Evolutionary conservation across 2,329 filamentous ascomycete species (phyloP).

Genomic region (Aspergillus novofumigatus): DNA sequence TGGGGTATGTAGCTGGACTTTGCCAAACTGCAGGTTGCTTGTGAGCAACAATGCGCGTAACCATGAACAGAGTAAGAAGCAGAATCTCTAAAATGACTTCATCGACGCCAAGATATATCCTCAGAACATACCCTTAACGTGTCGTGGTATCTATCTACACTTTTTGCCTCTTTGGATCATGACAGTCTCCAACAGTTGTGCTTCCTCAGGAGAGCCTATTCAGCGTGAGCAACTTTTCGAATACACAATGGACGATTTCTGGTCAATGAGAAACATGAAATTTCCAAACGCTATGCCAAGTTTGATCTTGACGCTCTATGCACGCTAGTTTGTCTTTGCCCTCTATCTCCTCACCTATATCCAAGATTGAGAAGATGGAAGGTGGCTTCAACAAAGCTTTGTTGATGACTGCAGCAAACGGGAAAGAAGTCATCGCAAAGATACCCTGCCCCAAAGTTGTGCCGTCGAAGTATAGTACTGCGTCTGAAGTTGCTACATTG

Average conservation of each 20-base stretch:
- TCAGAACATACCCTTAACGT: background rate
- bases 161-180: background rate
- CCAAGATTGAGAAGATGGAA: constrained; percentile 29
- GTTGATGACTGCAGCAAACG: constrained; percentile 20
- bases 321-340: constrained; percentile 17
- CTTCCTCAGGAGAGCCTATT: background rate
- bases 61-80: background rate
- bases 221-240: constrained; percentile 16
- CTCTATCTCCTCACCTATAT: constrained; percentile 17
- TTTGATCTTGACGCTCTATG: constrained; percentile 30
- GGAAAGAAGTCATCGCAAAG: constrained; percentile 20
- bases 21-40: no score
- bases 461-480: constrained; percentile 17
- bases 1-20: no score
- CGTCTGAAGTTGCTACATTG: constrained; percentile 21
- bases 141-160: background rate
- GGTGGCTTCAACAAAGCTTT: constrained; percentile 25
- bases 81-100: background rate
- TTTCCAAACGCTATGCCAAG: constrained; percentile 21
- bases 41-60: background rate
- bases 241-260: constrained; percentile 27
- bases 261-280: constrained; percentile 22
- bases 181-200: background rate
- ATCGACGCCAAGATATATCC: background rate
- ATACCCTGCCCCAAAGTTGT: constrained; percentile 18